phyloP scores from a whole-genome alignment of 2,329 filamentous ascomycete species.

The Fusarium cyanostomum region DNA sequence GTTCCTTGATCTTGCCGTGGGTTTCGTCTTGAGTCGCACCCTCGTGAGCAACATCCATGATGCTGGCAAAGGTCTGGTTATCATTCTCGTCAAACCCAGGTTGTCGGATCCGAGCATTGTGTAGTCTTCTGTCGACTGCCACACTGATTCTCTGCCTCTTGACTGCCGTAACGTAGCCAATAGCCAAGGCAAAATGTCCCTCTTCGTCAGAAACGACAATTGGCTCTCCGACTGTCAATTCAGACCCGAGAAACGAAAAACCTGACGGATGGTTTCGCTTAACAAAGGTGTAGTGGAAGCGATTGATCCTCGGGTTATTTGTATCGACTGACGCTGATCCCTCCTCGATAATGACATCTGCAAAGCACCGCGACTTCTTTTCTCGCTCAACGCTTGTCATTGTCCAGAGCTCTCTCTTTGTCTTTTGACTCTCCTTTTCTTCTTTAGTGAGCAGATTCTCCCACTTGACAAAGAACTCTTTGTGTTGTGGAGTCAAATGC shows the following conservation, averaged over 20 bases:
- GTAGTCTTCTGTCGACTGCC: slow-evolving; percentile 87
- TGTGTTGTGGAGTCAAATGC: slow-evolving; percentile 78
- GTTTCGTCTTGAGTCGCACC: slow-evolving; percentile 62
- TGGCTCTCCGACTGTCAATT: slow-evolving; percentile 86
- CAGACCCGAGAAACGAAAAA: slow-evolving; percentile 91
- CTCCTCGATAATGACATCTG: slow-evolving; percentile 84
- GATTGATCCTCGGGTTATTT: slow-evolving; percentile 84
- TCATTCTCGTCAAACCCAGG: slow-evolving; percentile 76
- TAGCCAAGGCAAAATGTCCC: slow-evolving; percentile 93
- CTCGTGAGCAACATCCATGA: slow-evolving; percentile 81
- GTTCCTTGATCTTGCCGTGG: slow-evolving; percentile 60
- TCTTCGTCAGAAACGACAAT: slow-evolving; percentile 96
- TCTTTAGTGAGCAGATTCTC: slow-evolving; percentile 92
- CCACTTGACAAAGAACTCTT: slow-evolving; percentile 93
- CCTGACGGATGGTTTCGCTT: slow-evolving; percentile 69
- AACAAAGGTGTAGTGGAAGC: slow-evolving; percentile 85
- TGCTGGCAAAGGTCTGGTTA: slow-evolving; percentile 89
- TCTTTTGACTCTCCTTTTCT: slow-evolving; percentile 88
- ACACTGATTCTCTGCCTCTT: slow-evolving; percentile 81
- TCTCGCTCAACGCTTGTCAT: slow-evolving; percentile 92
- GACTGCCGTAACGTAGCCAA: slow-evolving; percentile 87
- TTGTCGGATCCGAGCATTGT: slow-evolving; percentile 82
- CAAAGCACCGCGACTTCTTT: slow-evolving; percentile 87
- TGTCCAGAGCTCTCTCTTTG: slow-evolving; percentile 92
- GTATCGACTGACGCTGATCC: slow-evolving; percentile 76